These are phyloP conservation scores for Protostelium mycophagum DNA, from an alignment of 78 protist genomes.

Conservation along the genomic window DNA sequence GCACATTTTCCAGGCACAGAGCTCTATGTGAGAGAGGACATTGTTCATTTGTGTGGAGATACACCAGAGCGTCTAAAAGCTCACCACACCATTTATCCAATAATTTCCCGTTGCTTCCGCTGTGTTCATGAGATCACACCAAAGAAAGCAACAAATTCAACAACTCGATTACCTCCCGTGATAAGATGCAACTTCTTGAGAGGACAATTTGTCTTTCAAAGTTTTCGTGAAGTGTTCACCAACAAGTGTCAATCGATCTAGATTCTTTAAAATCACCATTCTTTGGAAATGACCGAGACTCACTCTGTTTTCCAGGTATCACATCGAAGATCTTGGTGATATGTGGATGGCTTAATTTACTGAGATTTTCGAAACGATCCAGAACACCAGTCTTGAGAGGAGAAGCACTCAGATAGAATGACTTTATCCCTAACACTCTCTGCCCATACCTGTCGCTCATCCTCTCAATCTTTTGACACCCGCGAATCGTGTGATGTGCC, in stretches of 20 bases:
- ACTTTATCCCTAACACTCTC: neutral
- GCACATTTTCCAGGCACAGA: neutral
- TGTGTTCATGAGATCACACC: neutral
- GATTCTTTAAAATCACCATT: too few species aligned
- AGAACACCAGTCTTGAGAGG: neutral
- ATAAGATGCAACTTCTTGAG: neutral
- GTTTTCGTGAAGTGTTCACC: neutral
- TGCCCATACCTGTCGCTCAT: neutral
- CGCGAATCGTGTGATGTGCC: too few species aligned
- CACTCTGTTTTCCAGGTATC: neutral
- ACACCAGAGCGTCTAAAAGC: neutral
- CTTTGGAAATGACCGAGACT: neutral
- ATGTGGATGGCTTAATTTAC: neutral
- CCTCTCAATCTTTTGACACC: too few species aligned
- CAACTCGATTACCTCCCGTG: neutral
- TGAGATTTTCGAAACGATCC: neutral
- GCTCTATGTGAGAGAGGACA: neutral
- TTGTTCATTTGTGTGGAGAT: neutral
- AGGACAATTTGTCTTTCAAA: neutral
- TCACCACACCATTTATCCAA: neutral
- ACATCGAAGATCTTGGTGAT: neutral
- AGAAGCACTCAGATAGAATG: neutral
- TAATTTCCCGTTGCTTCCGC: neutral
- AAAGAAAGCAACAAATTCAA: neutral
- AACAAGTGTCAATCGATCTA: neutral